Base-by-base conservation (phyloP, 2,329 filamentous ascomycete genomes). In the Bretziella fagacearum region DNA sequence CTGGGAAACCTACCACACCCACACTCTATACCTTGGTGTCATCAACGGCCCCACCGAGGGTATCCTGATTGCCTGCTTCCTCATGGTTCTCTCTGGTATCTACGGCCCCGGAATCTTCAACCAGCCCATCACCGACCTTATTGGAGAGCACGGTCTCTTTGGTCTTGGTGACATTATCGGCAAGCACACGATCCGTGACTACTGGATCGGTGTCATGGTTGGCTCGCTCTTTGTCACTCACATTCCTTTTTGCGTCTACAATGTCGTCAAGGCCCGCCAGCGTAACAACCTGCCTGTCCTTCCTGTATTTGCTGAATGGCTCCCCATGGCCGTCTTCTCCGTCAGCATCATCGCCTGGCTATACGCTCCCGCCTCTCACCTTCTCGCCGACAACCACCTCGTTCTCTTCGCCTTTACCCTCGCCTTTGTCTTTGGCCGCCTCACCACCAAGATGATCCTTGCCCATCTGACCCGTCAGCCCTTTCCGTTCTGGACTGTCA, bases 371-470 rank as follows among this genome's bases (percentile, higher is more conserved):
- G 76, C 93, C 66, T 93, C 87, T 50, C 79, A 74, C 8, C 65
- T 98, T 30, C 73, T 93, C 58, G 64, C 66, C 29, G 78, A 93
- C 51, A 95, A 96, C 65, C 83, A 91, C 58, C 74, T 98, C 1
- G 78, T 93, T 8, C 74, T 96, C 40, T 93, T 94, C 63, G 95
- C 87, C 66, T 65, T 93, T 51, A 93, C 84, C 51, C 82, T 96
- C 70, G 83, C 84, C n/a, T 87, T 96, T 56, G 91, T 95, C 50
- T 96, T 98, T 62, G 91, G 91, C 29, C 81, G 91, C 55, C 86
- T 98, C 80, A 96, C 91, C 0, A 98, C 91, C 32, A 98, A 96
- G 69, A 96, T 96, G 63, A 98, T 98, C 59, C 77, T 98, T 15
- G 89, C 91, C 2, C 91, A 98, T 62, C 70, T 98, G 44, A 91